Base-by-base conservation (phyloP, 257 asterid genomes). In the Coffea canephora region DNA sequence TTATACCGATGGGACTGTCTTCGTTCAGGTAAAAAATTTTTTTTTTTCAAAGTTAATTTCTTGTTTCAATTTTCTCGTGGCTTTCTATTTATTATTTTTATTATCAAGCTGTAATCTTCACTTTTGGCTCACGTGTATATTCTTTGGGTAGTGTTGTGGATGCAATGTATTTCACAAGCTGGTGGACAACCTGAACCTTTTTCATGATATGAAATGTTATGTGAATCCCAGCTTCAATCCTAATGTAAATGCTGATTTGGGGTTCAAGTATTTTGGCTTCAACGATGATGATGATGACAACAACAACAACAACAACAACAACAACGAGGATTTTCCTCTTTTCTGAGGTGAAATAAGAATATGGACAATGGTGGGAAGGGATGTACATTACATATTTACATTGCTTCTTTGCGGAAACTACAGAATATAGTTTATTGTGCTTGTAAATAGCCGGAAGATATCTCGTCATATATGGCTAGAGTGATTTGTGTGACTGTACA, bases 1-100 rank as follows among this genome's bases (percentile, higher is more conserved):
- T 68, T 95, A 95, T 62, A 93, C 98, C 2, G 99, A 95, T 69
- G 99, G 99, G 86, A 95, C 98, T 18, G 98, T 95, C 31, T 95
- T 95, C 71, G 99, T 95, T 9, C 99, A 95, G 97, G 99, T 93
- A 86, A 13, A 31, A 31, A 31, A 31, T 0, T 0, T 31, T 31
- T 31, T 23, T 21, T 76, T 11, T 81, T 36, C 43, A 39, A 39
- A 39, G 1, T 1, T 2, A 39, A 4, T 39, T 39, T 39, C 2
- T 79, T 36, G 3, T 39, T 64, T 7, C 2, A 41, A 8, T 61
- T 41, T 23, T 72, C 61, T 39, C 43, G 43, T 39, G 43, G 2
- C 4, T 39, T 39, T 39, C 43, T 39, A 39, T 39, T 39, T 39
- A 4, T 39, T 39, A 39, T 39, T 39, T 2, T 2, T 39, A 39